Conservation (phyloP, 148 eudicot genomes). For the Vaccinium macrocarpon region DNA sequence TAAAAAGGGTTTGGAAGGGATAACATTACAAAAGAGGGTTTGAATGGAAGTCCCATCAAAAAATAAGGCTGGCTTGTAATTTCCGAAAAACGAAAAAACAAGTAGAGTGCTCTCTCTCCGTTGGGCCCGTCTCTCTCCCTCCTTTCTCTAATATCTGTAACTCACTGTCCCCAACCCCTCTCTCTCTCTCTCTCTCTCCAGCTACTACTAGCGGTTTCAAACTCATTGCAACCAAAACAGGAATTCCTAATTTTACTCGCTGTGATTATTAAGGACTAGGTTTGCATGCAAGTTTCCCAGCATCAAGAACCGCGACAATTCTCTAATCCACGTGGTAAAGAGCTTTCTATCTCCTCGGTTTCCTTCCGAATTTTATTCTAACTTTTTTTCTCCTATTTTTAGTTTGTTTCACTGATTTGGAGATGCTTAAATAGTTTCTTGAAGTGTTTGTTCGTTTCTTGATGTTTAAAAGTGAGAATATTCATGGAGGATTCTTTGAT, state of each 20-base stretch:
- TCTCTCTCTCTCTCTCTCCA: not conserved
- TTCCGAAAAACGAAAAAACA: too few relatives aligned
- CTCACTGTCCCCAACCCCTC: not conserved
- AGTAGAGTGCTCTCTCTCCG: too few relatives aligned
- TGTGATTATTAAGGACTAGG: not conserved
- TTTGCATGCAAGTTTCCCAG: not conserved
- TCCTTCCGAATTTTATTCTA: too few relatives aligned
- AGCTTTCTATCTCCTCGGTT: too few relatives aligned
- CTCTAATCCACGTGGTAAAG: not conserved
- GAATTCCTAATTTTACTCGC: not conserved
- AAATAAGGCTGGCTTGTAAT: too few relatives aligned
- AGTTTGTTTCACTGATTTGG: not conserved
- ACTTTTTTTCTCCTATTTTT: not conserved
- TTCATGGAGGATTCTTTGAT: not conserved
- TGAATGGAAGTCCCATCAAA: too few relatives aligned
- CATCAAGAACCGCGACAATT: not conserved
- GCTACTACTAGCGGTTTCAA: too few relatives aligned
- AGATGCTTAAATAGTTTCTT: not conserved
- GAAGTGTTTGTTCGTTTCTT: not conserved
- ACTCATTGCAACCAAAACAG: not conserved
- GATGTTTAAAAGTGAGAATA: not conserved
- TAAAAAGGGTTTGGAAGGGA: too few relatives aligned
- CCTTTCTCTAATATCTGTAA: too few relatives aligned
- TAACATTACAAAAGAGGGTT: too few relatives aligned
- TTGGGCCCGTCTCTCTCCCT: not conserved